Evolutionary conservation across 306 rosid species (phyloP), one percentile per base, ranked within the genome.

Genomic region (Castanea crenata): DNA sequence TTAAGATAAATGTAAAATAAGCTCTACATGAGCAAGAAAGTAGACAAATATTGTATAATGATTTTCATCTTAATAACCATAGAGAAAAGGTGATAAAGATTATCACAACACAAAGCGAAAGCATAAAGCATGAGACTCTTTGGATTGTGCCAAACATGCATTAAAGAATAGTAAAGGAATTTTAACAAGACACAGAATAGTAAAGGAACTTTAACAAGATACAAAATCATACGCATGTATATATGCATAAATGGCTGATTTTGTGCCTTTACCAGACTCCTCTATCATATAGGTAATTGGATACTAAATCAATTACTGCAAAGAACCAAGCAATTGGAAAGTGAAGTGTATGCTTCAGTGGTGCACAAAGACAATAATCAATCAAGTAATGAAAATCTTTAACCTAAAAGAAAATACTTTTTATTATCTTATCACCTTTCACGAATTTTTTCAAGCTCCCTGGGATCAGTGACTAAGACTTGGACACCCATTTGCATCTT

Each of bases 401-500:
- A 31, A 16, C 69, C 49, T 32, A 34, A 55, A 32, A 34, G 21
- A 27, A 69, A 12, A 46, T 9, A 3, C 20, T 59, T 74, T 46
- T 1, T 0, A 71, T n/a, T 32, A 29, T 44, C 20, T 56, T 29
- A 54, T 76, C 80, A 96, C 99, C 99, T 89, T 86, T 90, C 94
- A 80, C 99, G 98, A 84, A 96, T 93, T 90, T 88, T 93, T 83
- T 93, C 99, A 73, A 93, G 98, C 81, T 96, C 99, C 86, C 96
- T 90, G 11, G 98, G 99, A 81, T 96, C 98, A 72, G 75, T 69
- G 63, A 96, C 98, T 69, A 96, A 83, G 64, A 96, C 97, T 89
- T 96, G 99, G 69, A 96, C 91, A 49, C 99, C 99, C 91, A 93
- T 83, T 85, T 96, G 99, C 99, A 96, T 93, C 88, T 96, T 96